Conservation (phyloP, 2,329 filamentous ascomycete genomes). For the Orbilia blumenaviensis region DNA sequence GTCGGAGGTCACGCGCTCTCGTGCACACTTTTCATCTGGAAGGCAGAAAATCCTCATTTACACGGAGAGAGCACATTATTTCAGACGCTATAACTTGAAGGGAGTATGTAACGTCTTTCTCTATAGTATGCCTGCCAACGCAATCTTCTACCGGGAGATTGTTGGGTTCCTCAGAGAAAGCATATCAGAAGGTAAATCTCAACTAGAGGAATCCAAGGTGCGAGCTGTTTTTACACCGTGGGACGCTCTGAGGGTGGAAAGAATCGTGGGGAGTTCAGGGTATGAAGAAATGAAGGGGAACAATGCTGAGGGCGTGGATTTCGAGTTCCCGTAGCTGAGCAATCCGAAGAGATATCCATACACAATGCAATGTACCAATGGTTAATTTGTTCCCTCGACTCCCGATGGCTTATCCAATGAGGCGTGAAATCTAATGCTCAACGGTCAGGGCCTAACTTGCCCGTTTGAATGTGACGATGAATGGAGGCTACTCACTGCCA, state of each 20-base stretch:
- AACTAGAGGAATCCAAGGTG: constrained; percentile 66
- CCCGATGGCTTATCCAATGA: constrained; percentile 46
- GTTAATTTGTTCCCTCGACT: neutral
- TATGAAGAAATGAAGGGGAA: constrained; percentile 85
- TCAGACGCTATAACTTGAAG: constrained; percentile 82
- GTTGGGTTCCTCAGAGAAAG: constrained; percentile 73
- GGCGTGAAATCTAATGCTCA: constrained; percentile 34
- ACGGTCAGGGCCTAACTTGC: neutral
- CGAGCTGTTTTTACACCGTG: constrained; percentile 81
- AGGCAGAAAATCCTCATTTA: constrained; percentile 86
- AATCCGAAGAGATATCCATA: no score
- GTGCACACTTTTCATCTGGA: constrained; percentile 86
- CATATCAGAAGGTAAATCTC: constrained; percentile 66
- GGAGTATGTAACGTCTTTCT: constrained; percentile 86
- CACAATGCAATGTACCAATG: neutral
- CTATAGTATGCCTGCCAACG: constrained; percentile 90
- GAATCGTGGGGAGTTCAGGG: constrained; percentile 82
- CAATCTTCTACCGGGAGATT: constrained; percentile 79
- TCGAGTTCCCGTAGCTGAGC: constrained; percentile 80
- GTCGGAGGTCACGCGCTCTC: constrained; percentile 80
- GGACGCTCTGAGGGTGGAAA: constrained; percentile 87
- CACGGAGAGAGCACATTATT: constrained; percentile 95
- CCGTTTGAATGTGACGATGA: no score
- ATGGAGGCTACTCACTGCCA: constrained; percentile 75
- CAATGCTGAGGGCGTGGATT: constrained; percentile 77